A percentile compares a stretch with the other conserved stretches of the same genome.
Conservation (phyloP, 176 grass and related monocot genomes). For the Poa pratensis region DNA sequence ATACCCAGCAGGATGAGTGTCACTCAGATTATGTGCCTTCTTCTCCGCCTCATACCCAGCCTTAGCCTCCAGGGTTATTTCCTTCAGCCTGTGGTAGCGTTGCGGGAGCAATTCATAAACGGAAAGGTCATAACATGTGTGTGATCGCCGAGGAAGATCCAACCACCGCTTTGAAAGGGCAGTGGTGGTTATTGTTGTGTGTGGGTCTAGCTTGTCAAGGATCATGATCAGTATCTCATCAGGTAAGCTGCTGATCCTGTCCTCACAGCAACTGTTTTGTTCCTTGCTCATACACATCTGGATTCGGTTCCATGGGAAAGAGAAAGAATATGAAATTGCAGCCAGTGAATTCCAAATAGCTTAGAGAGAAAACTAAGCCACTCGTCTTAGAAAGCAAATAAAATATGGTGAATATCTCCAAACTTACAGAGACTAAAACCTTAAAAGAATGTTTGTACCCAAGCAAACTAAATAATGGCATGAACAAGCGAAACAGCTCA, state of each 20-base stretch:
- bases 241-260: conserved; percentile 25
- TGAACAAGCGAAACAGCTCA: not conserved
- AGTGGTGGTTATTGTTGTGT: conserved; percentile 6
- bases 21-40: not conserved
- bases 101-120: conserved; percentile 21
- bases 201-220: not conserved
- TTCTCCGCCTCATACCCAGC: not conserved
- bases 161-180: conserved; percentile 28
- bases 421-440: no score
- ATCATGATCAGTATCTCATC: conserved; percentile 29
- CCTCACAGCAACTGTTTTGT: not conserved
- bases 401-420: no score
- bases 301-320: not conserved
- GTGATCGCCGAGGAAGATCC: conserved; percentile 6
- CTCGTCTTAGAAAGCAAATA: no score
- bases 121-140: conserved; percentile 6
- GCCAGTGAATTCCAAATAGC: not conserved
- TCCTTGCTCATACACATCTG: not conserved
- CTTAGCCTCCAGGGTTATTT: not conserved
- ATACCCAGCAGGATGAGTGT: not conserved
- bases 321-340: not conserved
- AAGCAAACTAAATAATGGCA: not conserved
- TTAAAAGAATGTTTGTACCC: no score
- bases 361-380: not conserved
- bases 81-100: conserved; percentile 22